Percentiles rank a stretch among this genome's conserved stretches.
phyloP scores from a whole-genome alignment of 2,329 filamentous ascomycete genomes.

The Xylariaceae sp. region DNA sequence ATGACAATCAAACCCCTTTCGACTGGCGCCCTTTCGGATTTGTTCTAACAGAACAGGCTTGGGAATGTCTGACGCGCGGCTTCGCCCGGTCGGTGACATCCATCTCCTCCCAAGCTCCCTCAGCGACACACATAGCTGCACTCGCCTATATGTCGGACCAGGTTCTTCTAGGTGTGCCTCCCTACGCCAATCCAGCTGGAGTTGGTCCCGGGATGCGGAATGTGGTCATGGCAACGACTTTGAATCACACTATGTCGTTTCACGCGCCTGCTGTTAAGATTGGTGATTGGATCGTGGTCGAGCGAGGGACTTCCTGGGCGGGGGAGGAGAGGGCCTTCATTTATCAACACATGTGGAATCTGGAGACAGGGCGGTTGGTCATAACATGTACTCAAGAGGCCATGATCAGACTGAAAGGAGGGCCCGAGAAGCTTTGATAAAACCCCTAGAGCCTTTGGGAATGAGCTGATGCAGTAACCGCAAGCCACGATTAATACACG shows the following conservation, averaged over 20 bases:
- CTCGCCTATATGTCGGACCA: slow-evolving; percentile 5
- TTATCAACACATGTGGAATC: neutral
- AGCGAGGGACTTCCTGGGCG: neutral
- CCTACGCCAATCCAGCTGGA: neutral
- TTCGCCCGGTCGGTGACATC: slow-evolving; percentile 1
- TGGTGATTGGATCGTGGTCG: neutral
- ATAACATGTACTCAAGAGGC: neutral
- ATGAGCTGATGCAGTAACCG: too few relatives aligned
- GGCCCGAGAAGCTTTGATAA: too few relatives aligned
- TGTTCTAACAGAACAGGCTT: neutral
- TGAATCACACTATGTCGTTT: neutral
- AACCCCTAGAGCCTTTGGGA: too few relatives aligned
- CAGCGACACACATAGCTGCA: slow-evolving; percentile 1
- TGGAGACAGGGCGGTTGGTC: neutral
- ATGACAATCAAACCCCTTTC: neutral
- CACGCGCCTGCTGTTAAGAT: neutral
- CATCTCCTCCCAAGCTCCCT: neutral
- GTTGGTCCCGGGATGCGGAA: neutral
- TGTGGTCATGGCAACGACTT: neutral
- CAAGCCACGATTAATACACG: too few relatives aligned
- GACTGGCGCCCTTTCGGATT: slow-evolving; percentile 5
- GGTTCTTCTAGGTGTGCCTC: neutral
- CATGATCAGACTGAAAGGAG: neutral
- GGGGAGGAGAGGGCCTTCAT: neutral
- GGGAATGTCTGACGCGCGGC: neutral